These are phyloP conservation scores for Nitzschia sp. DNA, from an alignment of 108 stramenopile species.

Conservation along the genomic window DNA sequence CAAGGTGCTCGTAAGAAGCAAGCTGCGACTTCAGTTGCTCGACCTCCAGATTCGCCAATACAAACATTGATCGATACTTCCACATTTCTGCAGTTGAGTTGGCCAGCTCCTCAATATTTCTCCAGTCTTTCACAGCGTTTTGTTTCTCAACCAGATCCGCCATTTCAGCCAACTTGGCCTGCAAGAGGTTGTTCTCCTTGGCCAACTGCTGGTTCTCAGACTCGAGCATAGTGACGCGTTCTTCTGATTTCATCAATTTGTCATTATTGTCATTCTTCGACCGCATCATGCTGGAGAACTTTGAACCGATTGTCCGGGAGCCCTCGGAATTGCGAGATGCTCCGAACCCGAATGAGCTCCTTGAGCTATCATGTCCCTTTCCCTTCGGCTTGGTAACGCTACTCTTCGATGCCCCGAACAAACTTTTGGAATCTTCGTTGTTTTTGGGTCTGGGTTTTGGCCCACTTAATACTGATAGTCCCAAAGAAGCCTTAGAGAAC, in stretches of 20 bases:
- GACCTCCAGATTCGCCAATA: not conserved
- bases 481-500: not conserved
- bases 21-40: not conserved
- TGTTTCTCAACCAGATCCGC: not conserved
- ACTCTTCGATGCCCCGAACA: not conserved
- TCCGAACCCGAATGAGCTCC: conserved; percentile 1
- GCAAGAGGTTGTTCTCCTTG: conserved; percentile 5
- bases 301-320: not conserved
- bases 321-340: conserved; percentile 2
- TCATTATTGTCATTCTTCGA: not conserved
- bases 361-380: not conserved
- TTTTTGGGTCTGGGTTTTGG: not conserved
- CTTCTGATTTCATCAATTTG: not conserved
- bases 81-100: not conserved
- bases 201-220: conserved; percentile 1
- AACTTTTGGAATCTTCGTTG: not conserved
- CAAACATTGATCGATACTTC: not conserved
- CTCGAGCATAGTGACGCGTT: not conserved
- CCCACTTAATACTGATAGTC: not conserved
- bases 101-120: not conserved
- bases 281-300: conserved; percentile 6
- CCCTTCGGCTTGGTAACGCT: not conserved
- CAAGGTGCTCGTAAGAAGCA: not conserved
- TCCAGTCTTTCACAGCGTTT: conserved; percentile 2
- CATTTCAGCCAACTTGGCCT: conserved; percentile 4